phyloP scores from a whole-genome alignment of 768 basidiomycete genomes.

The Lepiota subincarnata region DNA sequence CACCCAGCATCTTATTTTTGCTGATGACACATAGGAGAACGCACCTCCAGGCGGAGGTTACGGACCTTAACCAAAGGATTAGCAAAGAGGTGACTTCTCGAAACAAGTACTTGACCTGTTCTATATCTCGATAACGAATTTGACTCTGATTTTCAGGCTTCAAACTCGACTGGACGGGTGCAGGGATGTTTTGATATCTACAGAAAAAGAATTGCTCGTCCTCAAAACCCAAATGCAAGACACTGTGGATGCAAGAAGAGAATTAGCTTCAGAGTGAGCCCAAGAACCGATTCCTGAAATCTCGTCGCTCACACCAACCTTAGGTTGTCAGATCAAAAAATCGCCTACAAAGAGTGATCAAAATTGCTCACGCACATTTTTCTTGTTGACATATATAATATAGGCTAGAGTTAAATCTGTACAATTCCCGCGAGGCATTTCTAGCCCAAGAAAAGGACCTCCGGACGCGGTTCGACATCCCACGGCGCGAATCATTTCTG shows the following conservation, averaged over 20 bases:
- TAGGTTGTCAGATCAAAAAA: conserved; percentile 1
- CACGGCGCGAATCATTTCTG: not conserved
- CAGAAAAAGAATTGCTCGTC: conserved; percentile 5
- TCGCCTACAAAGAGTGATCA: conserved; percentile 1
- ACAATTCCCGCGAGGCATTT: not conserved
- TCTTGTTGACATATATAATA: not conserved
- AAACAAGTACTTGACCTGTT: not conserved
- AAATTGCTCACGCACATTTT: too few relatives aligned
- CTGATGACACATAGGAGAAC: not conserved
- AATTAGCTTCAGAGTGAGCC: conserved; percentile 4
- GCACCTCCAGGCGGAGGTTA: conserved; percentile 1
- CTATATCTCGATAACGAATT: not conserved
- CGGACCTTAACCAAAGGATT: not conserved
- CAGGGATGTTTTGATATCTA: conserved; percentile 2
- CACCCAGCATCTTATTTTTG: not conserved
- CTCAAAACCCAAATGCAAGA: conserved; percentile 7
- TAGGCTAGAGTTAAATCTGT: conserved; percentile 1
- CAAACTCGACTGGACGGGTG: not conserved
- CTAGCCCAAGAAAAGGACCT: conserved; percentile 1
- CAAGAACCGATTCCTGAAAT: not conserved
- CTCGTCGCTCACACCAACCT: not conserved
- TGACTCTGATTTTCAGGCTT: not conserved
- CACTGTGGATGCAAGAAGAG: not conserved
- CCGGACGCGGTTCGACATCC: not conserved
- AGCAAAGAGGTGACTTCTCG: not conserved